Evolutionary conservation across 164 flowering plant species (phyloP).

Genomic region (Chloranthus sessilifolius): DNA sequence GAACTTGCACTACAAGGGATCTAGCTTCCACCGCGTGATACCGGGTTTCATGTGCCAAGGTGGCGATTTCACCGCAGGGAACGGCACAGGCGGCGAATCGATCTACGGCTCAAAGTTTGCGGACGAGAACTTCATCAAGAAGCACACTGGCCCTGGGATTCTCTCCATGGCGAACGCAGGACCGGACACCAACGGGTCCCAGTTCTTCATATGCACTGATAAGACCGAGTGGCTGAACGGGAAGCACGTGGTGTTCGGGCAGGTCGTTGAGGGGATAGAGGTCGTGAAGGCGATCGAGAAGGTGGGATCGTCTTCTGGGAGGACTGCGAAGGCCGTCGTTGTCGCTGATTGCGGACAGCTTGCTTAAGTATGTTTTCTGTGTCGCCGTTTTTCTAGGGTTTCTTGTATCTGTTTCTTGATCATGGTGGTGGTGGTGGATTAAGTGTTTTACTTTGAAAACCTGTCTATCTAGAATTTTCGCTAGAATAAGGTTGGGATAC

Average conservation of each 20-base stretch:
- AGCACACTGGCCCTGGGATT: conserved; percentile 45
- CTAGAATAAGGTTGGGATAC: too few species aligned
- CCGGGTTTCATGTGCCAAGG: conserved; percentile 45
- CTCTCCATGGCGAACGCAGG: conserved; percentile 53
- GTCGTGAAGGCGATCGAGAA: conserved; percentile 39
- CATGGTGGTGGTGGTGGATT: too few species aligned
- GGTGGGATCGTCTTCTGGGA: conserved; percentile 30
- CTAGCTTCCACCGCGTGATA: conserved; percentile 33
- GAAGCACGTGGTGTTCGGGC: conserved; percentile 42
- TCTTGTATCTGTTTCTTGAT: too few species aligned
- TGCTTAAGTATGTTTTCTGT: conserved; percentile 5
- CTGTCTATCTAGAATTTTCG: too few species aligned
- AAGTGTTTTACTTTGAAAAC: too few species aligned
- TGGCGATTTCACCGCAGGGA: conserved; percentile 40
- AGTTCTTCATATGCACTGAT: conserved; percentile 41
- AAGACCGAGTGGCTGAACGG: conserved; percentile 43
- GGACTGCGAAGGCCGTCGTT: conserved; percentile 22
- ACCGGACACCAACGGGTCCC: conserved; percentile 36
- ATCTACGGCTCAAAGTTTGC: conserved; percentile 43
- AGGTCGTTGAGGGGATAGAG: conserved; percentile 37
- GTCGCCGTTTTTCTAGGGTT: not conserved
- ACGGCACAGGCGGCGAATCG: conserved; percentile 44
- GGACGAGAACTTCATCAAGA: conserved; percentile 46
- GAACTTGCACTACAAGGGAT: conserved; percentile 39
- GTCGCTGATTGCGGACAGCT: conserved; percentile 43